Conservation (phyloP, 23 red algal genomes). For the Gracilaria domingensis region DNA sequence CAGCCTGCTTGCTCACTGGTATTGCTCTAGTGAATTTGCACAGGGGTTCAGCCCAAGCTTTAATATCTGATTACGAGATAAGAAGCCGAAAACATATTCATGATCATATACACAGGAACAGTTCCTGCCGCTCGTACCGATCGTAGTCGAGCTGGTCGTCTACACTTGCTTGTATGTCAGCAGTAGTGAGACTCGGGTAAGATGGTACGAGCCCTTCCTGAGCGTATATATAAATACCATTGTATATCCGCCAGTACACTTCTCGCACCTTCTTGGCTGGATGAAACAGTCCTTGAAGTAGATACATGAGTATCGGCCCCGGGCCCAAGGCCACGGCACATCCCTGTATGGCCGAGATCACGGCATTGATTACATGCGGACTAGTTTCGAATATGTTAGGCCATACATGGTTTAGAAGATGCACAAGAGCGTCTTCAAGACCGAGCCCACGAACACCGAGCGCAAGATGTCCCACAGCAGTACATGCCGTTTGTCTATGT, state of each 20-base stretch:
- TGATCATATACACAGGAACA: conserved; percentile 27
- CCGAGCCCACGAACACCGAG: conserved; percentile 90
- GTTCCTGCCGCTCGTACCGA: conserved; percentile 54
- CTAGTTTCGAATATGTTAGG: conserved; percentile 91
- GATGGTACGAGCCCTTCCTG: conserved; percentile 79
- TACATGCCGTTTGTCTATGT: conserved; percentile 93
- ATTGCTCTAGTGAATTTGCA: too few relatives aligned
- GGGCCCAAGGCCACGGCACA: conserved; percentile 84
- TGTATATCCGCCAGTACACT: conserved; percentile 96
- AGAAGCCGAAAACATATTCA: not conserved
- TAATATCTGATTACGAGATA: not conserved
- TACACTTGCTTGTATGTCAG: conserved; percentile 17
- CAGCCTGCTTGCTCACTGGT: too few relatives aligned
- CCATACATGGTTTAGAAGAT: conserved; percentile 97
- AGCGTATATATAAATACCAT: conserved; percentile 80
- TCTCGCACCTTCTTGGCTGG: conserved; percentile 88
- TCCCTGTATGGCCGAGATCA: conserved; percentile 89
- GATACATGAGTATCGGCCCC: conserved; percentile 76
- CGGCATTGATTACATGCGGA: conserved; percentile 94
- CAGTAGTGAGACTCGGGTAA: conserved; percentile 62
- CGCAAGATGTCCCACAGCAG: conserved; percentile 90
- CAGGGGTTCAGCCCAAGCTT: too few relatives aligned
- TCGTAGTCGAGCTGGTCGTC: conserved; percentile 47
- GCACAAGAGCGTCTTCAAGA: conserved; percentile 88
- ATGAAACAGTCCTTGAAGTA: conserved; percentile 94